Evolutionary conservation across 2,329 filamentous ascomycete species (phyloP).

Genomic region (Stachybotrys chartarum): DNA sequence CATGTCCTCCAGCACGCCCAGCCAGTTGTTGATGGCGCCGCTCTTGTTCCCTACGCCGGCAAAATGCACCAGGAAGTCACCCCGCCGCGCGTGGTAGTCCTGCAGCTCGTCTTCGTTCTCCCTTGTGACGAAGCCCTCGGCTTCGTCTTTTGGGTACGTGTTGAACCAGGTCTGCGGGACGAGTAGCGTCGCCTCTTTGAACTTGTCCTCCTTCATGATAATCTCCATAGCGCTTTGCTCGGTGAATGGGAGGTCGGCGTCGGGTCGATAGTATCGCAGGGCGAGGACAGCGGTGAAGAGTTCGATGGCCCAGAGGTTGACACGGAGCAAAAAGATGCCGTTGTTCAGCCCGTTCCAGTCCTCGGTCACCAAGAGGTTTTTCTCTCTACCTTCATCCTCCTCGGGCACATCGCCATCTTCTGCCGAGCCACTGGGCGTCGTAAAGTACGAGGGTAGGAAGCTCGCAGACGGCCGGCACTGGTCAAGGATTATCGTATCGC

Average conservation of each 20-base stretch:
- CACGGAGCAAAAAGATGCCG: slow-evolving; percentile 11
- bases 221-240: slow-evolving; percentile 13
- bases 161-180: slow-evolving; percentile 14
- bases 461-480: slow-evolving; percentile 5
- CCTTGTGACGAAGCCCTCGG: neutral
- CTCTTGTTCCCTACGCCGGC: slow-evolving; percentile 5
- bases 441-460: slow-evolving; percentile 5
- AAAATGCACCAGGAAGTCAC: slow-evolving; percentile 12
- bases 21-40: neutral
- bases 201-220: slow-evolving; percentile 6
- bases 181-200: neutral
- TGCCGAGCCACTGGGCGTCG: neutral
- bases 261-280: slow-evolving; percentile 8
- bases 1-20: neutral
- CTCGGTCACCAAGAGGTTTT: slow-evolving; percentile 6
- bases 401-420: no score
- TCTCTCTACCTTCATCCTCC: neutral
- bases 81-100: slow-evolving; percentile 2
- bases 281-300: slow-evolving; percentile 10
- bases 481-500: slow-evolving; percentile 10
- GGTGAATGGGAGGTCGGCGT: slow-evolving; percentile 4
- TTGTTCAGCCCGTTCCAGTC: slow-evolving; percentile 12
- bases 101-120: slow-evolving; percentile 1
- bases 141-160: slow-evolving; percentile 1
- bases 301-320: slow-evolving; percentile 7